A percentile compares a stretch with the other conserved stretches of the same genome.
phyloP scores from a whole-genome alignment of 768 basidiomycete genomes.

The Leccinum subtestaceum region DNA sequence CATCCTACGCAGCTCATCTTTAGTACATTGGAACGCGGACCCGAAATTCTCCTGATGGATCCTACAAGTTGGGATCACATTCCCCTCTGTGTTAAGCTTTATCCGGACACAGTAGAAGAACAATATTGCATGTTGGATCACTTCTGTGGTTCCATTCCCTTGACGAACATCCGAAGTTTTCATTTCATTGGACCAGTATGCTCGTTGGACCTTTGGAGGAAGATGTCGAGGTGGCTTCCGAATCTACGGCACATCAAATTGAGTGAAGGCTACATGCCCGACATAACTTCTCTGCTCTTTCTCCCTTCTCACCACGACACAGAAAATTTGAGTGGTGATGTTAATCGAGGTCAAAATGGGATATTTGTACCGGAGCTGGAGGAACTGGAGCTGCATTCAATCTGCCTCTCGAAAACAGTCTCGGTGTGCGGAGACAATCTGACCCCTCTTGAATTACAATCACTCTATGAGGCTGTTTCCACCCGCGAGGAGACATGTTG shows the following conservation, averaged over 20 bases:
- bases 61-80: no score
- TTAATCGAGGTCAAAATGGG: neutral
- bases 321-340: neutral
- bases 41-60: neutral
- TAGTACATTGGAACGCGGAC: neutral
- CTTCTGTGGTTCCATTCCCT: neutral
- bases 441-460: neutral
- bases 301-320: neutral
- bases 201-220: slow-evolving; percentile 5
- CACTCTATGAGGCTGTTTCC: neutral
- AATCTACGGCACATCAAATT: slow-evolving; percentile 5
- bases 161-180: neutral
- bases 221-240: neutral
- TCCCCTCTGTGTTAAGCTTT: no score
- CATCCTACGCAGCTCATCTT: neutral
- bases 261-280: neutral
- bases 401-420: neutral
- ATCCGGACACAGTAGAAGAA: no score
- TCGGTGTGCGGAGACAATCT: neutral
- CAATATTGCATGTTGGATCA: neutral
- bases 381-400: neutral
- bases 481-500: neutral
- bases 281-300: neutral
- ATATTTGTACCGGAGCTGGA: neutral
- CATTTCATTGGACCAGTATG: neutral